A percentile compares a stretch with the other conserved stretches of the same genome.
Conservation (phyloP, 768 basidiomycete species). For the Strobilomyces confusus region DNA sequence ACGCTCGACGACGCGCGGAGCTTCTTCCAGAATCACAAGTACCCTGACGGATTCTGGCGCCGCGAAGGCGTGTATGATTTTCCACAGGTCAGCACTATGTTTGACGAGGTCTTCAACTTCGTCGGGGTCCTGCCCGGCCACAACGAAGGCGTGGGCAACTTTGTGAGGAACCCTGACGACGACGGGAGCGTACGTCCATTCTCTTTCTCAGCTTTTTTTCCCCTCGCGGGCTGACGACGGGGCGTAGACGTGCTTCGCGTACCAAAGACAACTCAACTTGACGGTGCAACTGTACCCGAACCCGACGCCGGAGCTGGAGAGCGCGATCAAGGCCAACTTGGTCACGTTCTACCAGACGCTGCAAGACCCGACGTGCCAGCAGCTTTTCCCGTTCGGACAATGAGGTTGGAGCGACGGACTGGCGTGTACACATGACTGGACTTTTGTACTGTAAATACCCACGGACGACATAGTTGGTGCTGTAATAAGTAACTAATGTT, state of each 20-base stretch:
- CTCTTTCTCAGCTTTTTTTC: not conserved
- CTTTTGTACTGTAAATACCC: too few relatives aligned
- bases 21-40: constrained; percentile 18
- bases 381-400: constrained; percentile 17
- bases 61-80: constrained; percentile 15
- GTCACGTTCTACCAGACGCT: constrained; percentile 12
- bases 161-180: constrained; percentile 11
- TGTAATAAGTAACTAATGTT: too few relatives aligned
- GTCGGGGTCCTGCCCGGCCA: constrained; percentile 12
- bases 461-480: too few relatives aligned
- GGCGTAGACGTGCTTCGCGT: constrained; percentile 16
- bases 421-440: not conserved
- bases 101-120: not conserved
- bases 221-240: not conserved
- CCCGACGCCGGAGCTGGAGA: constrained; percentile 15
- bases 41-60: constrained; percentile 17
- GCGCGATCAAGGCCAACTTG: constrained; percentile 23
- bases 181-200: not conserved
- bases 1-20: constrained; percentile 17
- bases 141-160: constrained; percentile 19
- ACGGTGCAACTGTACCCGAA: constrained; percentile 20
- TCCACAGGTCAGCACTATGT: not conserved
- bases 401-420: not conserved
- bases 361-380: constrained; percentile 8
- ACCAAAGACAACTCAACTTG: constrained; percentile 20